These are phyloP conservation scores for Fragosphaeria purpurea DNA, from an alignment of 2,329 filamentous ascomycete species.

Conservation along the genomic window DNA sequence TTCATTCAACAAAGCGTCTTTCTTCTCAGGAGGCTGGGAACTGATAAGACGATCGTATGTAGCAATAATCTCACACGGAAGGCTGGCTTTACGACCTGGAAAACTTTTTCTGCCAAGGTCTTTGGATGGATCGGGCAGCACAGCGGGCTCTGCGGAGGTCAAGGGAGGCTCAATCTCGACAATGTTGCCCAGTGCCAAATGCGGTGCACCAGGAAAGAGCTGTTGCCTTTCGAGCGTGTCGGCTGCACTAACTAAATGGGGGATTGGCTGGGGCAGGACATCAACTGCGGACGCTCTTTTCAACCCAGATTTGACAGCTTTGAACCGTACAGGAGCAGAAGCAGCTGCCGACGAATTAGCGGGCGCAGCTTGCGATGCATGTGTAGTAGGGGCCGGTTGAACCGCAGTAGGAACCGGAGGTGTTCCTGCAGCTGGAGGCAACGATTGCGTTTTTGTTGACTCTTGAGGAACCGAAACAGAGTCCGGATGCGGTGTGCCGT, in stretches of 20 bases:
- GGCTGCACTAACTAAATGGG: constrained; percentile 8
- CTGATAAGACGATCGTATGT: constrained; percentile 12
- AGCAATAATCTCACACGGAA: constrained; percentile 14
- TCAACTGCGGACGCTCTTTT: constrained; percentile 4
- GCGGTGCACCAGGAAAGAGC: constrained; percentile 11
- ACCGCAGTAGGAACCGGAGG: no score
- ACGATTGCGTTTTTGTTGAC: no score
- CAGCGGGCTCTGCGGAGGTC: constrained; percentile 10
- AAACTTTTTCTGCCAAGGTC: constrained; percentile 12
- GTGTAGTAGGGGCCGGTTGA: not conserved
- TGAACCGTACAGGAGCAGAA: not conserved
- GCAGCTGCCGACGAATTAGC: not conserved
- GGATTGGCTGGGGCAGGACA: constrained; percentile 3
- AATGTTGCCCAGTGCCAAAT: constrained; percentile 9
- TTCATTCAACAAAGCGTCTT: constrained; percentile 10
- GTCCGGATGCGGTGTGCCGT: no score
- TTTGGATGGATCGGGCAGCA: constrained; percentile 14
- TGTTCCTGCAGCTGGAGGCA: no score
- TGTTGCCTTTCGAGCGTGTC: constrained; percentile 10
- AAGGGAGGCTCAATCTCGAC: constrained; percentile 12
- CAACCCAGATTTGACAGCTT: not conserved
- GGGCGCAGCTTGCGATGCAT: not conserved
- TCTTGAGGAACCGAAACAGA: no score
- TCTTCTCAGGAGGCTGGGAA: constrained; percentile 7
- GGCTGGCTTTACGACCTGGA: constrained; percentile 9